Base-by-base conservation (phyloP, 1,284 basidiomycete genomes). In the Malassezia slooffiae region DNA sequence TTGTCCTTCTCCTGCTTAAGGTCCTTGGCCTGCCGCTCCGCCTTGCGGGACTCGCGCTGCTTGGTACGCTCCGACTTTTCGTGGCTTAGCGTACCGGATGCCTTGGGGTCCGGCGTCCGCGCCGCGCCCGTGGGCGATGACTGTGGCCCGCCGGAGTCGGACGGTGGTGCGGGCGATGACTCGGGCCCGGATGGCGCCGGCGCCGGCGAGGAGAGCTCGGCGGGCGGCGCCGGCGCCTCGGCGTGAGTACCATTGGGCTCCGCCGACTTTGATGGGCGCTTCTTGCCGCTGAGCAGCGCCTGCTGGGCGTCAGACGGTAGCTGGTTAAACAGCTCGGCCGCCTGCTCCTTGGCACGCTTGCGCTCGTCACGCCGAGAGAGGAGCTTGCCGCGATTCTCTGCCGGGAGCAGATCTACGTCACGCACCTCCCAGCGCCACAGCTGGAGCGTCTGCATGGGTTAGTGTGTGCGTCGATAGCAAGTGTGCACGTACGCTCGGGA, bases 361-460 rank as follows among this genome's bases (percentile, higher is more conserved):
- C 85, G 76, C 55, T 89, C 84, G 20, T 74, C 72, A 11, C 75
- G 70, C 54, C 85, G 75, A n/a, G 70, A 70, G 24, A 79, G 75
- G 1, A 77, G 76, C 64, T 78, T 83, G 48, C 84, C 82, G 45
- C 74, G 73, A 7, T 75, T 74, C 57, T 76, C 77, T 60, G 78
- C 80, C 0, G 85, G 85, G 23, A 89, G 70, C 78, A 81, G 81
- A 35, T 77, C 73, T 38, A 75, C 72, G 12, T 79, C 75, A 54
- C 76, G 79, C 6, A 82, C 79, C 63, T 90, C 86, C 86, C 86
- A 89, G 49, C 86, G 75, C 85, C 85, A 90, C n/a, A 84, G 72
- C 54, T 78, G 80, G 24, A 83, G 57, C 34, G 13, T 47, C 36
- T 11, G 41, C 15, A n/a, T 19, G 38, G 19, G 40, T 29, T 30